These are phyloP conservation scores for Irpex rosettiformis DNA, from an alignment of 1,284 basidiomycete species.

Conservation along the genomic window DNA sequence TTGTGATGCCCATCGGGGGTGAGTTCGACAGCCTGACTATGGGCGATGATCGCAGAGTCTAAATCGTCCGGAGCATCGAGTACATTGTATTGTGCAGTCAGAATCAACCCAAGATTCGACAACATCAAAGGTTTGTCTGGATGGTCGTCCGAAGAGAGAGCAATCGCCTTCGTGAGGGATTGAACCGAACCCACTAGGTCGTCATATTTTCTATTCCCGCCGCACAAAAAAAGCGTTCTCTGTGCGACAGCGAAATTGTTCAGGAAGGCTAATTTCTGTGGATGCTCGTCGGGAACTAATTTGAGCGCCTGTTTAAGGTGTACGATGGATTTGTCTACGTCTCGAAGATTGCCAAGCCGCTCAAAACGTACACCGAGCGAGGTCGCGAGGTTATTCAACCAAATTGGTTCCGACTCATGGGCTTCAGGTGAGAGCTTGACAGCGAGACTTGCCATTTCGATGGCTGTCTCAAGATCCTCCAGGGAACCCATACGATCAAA, in stretches of 20 bases:
- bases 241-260: neutral
- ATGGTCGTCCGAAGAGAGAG: neutral
- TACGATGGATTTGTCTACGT: neutral
- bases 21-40: neutral
- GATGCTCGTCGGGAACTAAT: neutral
- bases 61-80: neutral
- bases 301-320: neutral
- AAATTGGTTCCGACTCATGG: neutral
- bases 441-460: neutral
- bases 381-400: neutral
- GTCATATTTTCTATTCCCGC: neutral
- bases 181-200: neutral
- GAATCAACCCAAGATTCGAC: neutral
- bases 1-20: neutral
- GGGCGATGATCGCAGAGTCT: neutral
- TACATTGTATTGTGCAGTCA: neutral
- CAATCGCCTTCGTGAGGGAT: neutral
- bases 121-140: neutral
- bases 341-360: neutral
- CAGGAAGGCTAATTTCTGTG: neutral
- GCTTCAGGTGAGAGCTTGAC: neutral
- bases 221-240: neutral
- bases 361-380: neutral
- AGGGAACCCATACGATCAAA: neutral
- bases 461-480: neutral